A percentile compares a stretch with the other conserved stretches of the same genome.
Evolutionary conservation across 345 rosid genomes (phyloP).

Genomic region (Citrus cavaleriei): DNA sequence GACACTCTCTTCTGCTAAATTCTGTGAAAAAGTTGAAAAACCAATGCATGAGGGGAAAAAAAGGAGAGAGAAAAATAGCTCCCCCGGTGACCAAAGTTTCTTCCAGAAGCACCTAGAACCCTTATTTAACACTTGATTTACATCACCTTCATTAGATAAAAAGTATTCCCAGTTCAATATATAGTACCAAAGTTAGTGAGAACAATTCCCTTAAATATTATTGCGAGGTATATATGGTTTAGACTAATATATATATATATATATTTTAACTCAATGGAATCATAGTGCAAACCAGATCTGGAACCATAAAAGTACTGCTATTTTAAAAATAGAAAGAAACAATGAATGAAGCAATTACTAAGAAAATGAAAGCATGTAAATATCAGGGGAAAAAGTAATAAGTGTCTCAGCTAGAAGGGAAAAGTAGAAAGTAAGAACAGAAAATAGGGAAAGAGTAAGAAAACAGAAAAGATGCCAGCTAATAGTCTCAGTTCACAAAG

Average conservation of each 20-base stretch:
- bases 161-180: background rate
- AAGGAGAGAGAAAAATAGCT: background rate
- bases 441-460: background rate
- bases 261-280: background rate
- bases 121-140: background rate
- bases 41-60: background rate
- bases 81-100: background rate
- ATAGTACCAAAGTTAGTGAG: background rate
- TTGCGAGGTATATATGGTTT: background rate
- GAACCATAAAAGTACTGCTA: background rate
- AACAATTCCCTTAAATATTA: background rate
- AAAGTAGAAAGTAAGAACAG: background rate
- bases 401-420: background rate
- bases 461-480: background rate
- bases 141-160: background rate
- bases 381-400: background rate
- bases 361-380: background rate
- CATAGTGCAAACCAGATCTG: background rate
- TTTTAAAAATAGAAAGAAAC: background rate
- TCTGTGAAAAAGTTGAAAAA: constrained; percentile 32
- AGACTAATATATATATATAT: background rate
- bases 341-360: no score
- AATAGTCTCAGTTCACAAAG: background rate
- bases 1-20: constrained; percentile 63
- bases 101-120: background rate